phyloP scores from a whole-genome alignment of 2,329 filamentous ascomycete species.

The Falciphora oryzae region DNA sequence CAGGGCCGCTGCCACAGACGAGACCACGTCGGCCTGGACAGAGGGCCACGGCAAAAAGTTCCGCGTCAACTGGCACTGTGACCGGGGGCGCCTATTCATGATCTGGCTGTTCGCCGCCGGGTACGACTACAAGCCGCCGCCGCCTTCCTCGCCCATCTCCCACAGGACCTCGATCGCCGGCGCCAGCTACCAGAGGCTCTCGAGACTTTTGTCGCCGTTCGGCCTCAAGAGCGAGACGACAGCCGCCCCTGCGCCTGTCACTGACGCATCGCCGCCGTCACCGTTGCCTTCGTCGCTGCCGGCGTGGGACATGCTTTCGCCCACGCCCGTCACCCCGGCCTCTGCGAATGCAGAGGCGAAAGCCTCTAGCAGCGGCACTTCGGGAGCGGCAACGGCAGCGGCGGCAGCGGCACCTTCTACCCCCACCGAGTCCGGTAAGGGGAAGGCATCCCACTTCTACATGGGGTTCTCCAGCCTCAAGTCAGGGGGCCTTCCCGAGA shows the following conservation, averaged over 20 bases:
- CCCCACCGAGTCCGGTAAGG: neutral
- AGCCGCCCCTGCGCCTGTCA: neutral
- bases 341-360: neutral
- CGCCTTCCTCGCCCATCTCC: neutral
- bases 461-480: neutral
- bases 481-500: neutral
- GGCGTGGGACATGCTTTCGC: neutral
- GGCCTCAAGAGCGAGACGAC: neutral
- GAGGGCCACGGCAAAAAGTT: neutral
- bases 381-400: neutral
- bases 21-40: neutral
- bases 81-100: conserved; percentile 18
- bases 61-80: conserved; percentile 20
- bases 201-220: neutral
- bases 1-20: neutral
- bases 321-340: neutral
- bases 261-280: neutral
- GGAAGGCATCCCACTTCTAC: neutral
- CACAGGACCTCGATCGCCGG: neutral
- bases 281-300: neutral
- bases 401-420: neutral
- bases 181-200: neutral
- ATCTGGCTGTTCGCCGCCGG: conserved; percentile 21
- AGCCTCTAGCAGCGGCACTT: neutral
- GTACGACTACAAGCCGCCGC: conserved; percentile 3